These are phyloP conservation scores for Laburnicola sp. DNA, from an alignment of 2,329 filamentous ascomycete genomes.

Conservation along the genomic window DNA sequence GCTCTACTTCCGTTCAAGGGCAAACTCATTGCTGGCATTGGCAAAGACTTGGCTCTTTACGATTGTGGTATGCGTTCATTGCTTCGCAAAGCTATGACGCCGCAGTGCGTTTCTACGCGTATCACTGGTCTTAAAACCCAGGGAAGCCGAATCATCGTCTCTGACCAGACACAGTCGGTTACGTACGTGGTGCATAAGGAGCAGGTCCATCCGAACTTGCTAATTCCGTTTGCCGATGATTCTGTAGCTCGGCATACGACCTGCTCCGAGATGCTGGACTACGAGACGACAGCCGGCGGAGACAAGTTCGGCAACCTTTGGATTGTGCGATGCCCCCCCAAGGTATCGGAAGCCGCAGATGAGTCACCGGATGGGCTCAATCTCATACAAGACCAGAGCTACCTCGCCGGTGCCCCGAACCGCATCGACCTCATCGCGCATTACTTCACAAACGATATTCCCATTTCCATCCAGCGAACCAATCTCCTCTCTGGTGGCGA, in stretches of 20 bases:
- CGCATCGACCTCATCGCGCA: constrained; percentile 84
- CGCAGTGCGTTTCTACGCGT: constrained; percentile 71
- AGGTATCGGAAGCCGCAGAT: constrained; percentile 85
- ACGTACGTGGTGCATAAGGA: constrained; percentile 94
- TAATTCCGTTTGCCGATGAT: constrained; percentile 94
- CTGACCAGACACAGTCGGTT: constrained; percentile 89
- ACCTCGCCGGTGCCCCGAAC: constrained; percentile 86
- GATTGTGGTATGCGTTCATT: constrained; percentile 92
- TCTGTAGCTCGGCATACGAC: constrained; percentile 88
- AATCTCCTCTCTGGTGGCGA: constrained; percentile 88
- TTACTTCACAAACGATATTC: constrained; percentile 89
- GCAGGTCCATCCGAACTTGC: constrained; percentile 71
- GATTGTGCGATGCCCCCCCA: constrained; percentile 83
- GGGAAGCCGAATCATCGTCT: constrained; percentile 86
- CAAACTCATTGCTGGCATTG: constrained; percentile 81
- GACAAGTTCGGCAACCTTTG: constrained; percentile 98
- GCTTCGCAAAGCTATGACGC: constrained; percentile 84
- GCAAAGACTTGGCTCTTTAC: constrained; percentile 80
- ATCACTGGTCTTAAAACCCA: constrained; percentile 89
- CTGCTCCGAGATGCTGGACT: constrained; percentile 91
- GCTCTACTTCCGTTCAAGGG: constrained; percentile 95
- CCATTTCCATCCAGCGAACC: constrained; percentile 86
- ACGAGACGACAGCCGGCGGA: constrained; percentile 90
- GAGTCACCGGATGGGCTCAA: constrained; percentile 89
- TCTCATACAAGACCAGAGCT: constrained; percentile 85